Evolutionary conservation across 2,329 filamentous ascomycete genomes (phyloP).

Genomic region (Phialophora expanda): DNA sequence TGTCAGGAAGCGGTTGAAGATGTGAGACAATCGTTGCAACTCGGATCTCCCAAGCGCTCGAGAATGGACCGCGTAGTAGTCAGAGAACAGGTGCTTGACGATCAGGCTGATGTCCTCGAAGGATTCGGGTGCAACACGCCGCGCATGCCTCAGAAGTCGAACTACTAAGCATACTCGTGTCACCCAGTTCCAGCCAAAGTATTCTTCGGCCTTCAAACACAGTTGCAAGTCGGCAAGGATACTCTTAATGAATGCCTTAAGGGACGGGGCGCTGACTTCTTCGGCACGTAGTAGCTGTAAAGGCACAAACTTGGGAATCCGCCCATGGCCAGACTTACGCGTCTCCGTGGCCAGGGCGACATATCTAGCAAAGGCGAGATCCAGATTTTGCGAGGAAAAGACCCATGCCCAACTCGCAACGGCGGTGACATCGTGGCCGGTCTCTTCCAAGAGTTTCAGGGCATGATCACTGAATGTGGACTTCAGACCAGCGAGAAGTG

Average conservation of each 20-base stretch:
- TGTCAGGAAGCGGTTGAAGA: slow-evolving; percentile 56
- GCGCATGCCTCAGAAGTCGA: slow-evolving; percentile 58
- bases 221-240: slow-evolving; percentile 20
- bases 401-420: slow-evolving; percentile 56
- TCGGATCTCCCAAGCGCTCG: slow-evolving; percentile 16
- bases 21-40: slow-evolving; percentile 25
- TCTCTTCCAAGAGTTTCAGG: slow-evolving; percentile 42
- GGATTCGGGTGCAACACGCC: slow-evolving; percentile 55
- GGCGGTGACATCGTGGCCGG: slow-evolving; percentile 48
- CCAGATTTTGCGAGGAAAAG: slow-evolving; percentile 46
- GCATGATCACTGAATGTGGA: slow-evolving; percentile 44
- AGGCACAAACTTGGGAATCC: slow-evolving; percentile 55
- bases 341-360: slow-evolving; percentile 42
- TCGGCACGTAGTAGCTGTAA: slow-evolving; percentile 54
- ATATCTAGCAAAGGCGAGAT: slow-evolving; percentile 48
- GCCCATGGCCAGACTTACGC: slow-evolving; percentile 24
- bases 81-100: slow-evolving; percentile 26
- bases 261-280: slow-evolving; percentile 48
- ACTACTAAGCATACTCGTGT: slow-evolving; percentile 46
- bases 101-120: slow-evolving; percentile 51
- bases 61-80: slow-evolving; percentile 17
- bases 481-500: slow-evolving; percentile 42
- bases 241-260: slow-evolving; percentile 49
- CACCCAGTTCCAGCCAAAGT: slow-evolving; percentile 26
- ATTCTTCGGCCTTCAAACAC: slow-evolving; percentile 17